Evolutionary conservation across 2,329 filamentous ascomycete species (phyloP), one percentile per base, ranked within the genome.

Genomic region (Cercospora berteroae): DNA sequence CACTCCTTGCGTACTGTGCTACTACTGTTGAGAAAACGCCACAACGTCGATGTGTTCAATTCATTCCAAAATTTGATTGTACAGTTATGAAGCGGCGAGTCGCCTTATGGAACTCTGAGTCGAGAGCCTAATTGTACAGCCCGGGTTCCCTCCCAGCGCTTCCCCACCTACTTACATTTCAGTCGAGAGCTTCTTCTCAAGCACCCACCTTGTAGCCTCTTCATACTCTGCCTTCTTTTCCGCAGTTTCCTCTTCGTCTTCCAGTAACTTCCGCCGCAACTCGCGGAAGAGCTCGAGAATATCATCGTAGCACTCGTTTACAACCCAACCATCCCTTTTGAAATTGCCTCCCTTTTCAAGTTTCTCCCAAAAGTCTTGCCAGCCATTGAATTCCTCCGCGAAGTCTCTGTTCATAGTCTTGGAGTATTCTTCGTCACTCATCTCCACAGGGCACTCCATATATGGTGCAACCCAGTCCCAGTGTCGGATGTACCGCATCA

Each of bases 311-410:
- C 74, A 75, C 58, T 79, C 74, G 64, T 75, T 73, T 18, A 74
- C 67, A 16, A 78, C 79, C 76, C 78, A 81, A 36, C 80, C 78
- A 74, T 81, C 79, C 67, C 63, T 72, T 71, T 44, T 72, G 70
- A 48, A 48, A 23, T 48, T 18, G 9, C 44, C 44, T 12, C 8
- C 10, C 44, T 18, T 10, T 18, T 48, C 44, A 13, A 23, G 44
- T 13, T 48, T 23, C 18, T 48, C 44, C 44, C 44, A 48, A 23
- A 48, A 48, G 10, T 48, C 44, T 13, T 48, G 44, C 44, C 44
- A 48, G 18, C 20, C n/a, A 23, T 48, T 48, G 44, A 48, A 48
- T 2, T 48, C 44, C 44, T 48, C 44, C 4, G 44, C 44, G 20
- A 48, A 6, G 12, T 48, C 44, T 23, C 2, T 48, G 44, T 48